Base-by-base conservation (phyloP, 768 basidiomycete species). In the Coprinopsis cinerea region DNA sequence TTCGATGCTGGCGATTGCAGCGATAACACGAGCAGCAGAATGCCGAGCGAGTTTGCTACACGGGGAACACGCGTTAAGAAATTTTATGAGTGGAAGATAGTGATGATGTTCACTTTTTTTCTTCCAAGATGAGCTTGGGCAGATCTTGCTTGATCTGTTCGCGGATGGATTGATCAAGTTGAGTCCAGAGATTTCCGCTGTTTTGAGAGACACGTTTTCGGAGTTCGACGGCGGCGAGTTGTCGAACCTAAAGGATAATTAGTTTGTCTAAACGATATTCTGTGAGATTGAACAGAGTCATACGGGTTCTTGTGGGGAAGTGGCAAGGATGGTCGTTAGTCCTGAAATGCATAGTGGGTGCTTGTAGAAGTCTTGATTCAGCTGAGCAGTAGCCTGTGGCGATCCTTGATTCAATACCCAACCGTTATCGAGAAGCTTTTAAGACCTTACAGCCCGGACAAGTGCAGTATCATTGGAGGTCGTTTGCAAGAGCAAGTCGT, bases 191-290 rank as follows among this genome's bases (percentile, higher is more conserved):
- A 63, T 78, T 81, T 44, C 86, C 88, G 57, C 85, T 88, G 59
- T 85, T 85, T 63, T 82, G 78, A 23, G 76, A 65, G 53, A 97
- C 81, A 51, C 95, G 88, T 75, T 99, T 99, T 59, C 95, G 80
- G 64, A 97, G 76, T 70, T 99, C 96, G 48, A 97, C 93, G 6
- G 94, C 93, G 42, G 94, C 91, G 18, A 99, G 79, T 81, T 99
- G 96, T 53, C 93, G 89, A 55, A 97, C 83, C 94, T 99, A 61
- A 41, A 37, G 25, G 37, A 7, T 44, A 49, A 53, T 14, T 34
- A 47, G 34, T 47, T 35, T 36, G 43, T 43, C 27, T 47, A 43
- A 54, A 45, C n/a, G 36, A 45, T 37, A 15, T 49, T 52, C 41
- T 50, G 53, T 18, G 20, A 51, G 22, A 42, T 15, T 48, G 26